A percentile compares a stretch with the other conserved stretches of the same genome.
phyloP scores from a whole-genome alignment of 495 filamentous ascomycete genomes.

The Daldinia grandis region DNA sequence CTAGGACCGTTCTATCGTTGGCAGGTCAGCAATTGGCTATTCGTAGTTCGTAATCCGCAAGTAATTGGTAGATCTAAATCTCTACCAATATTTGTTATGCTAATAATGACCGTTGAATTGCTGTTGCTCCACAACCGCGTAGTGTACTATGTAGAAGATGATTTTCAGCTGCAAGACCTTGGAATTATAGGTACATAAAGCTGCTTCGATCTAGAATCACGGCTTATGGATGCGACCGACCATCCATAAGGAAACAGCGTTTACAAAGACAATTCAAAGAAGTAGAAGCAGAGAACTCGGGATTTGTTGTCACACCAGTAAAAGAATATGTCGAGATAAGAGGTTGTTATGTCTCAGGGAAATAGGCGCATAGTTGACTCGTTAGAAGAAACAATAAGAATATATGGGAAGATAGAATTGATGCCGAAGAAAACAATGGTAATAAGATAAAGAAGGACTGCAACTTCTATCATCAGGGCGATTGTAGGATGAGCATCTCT shows the following conservation, averaged over 20 bases:
- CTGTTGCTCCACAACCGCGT: no score
- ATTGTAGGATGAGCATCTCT: slow-evolving; percentile 15
- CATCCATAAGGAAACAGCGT: neutral
- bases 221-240: slow-evolving; percentile 7
- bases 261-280: slow-evolving; percentile 15
- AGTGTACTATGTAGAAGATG: slow-evolving; percentile 6
- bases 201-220: slow-evolving; percentile 5
- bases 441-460: neutral
- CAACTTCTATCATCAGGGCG: slow-evolving; percentile 18
- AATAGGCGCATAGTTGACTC: slow-evolving; percentile 16
- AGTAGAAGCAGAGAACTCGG: neutral
- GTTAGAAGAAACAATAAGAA: neutral
- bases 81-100: slow-evolving; percentile 3
- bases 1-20: slow-evolving; percentile 18
- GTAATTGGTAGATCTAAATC: neutral
- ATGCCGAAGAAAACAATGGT: neutral
- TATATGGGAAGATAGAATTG: no score
- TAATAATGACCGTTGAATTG: no score
- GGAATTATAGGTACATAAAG: neutral
- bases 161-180: neutral
- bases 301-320: slow-evolving; percentile 17
- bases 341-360: slow-evolving; percentile 28
- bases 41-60: slow-evolving; percentile 16
- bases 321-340: slow-evolving; percentile 8
- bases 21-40: slow-evolving; percentile 1